These are phyloP conservation scores for Malassezia psittaci DNA, from an alignment of 1,284 basidiomycete genomes.

Conservation along the genomic window DNA sequence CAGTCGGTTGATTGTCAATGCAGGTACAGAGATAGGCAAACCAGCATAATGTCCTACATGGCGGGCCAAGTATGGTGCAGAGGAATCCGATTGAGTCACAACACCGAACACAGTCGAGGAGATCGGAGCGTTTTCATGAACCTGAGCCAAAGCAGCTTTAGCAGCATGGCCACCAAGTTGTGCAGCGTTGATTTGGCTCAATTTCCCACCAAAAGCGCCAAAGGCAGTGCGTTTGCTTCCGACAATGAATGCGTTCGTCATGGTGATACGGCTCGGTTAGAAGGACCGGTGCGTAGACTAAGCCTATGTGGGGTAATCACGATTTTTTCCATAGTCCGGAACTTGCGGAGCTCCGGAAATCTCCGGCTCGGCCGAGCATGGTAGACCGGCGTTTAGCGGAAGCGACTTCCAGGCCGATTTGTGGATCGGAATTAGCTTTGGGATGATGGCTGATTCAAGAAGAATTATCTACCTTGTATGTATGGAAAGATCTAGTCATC, in stretches of 20 bases:
- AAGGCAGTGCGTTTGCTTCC: conserved; percentile 53
- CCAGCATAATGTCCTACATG: conserved; percentile 85
- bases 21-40: conserved; percentile 53
- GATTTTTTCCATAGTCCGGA: neutral
- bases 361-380: conserved; percentile 2
- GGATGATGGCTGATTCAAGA: too few species aligned
- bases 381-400: neutral
- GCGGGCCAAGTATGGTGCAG: conserved; percentile 86
- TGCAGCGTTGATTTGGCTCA: conserved; percentile 26
- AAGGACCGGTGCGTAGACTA: neutral
- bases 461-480: too few species aligned
- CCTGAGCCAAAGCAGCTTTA: conserved; percentile 52
- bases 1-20: conserved; percentile 60
- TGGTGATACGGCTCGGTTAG: neutral
- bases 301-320: conserved; percentile 1
- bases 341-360: neutral
- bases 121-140: conserved; percentile 49
- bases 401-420: neutral
- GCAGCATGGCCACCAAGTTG: conserved; percentile 53
- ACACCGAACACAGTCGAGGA: conserved; percentile 49
- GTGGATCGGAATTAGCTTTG: neutral
- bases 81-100: conserved; percentile 37
- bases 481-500: neutral
- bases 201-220: conserved; percentile 54
- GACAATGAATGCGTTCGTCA: conserved; percentile 47